Conservation (phyloP, 352 stramenopile species). For the Globisporangium lucens region DNA sequence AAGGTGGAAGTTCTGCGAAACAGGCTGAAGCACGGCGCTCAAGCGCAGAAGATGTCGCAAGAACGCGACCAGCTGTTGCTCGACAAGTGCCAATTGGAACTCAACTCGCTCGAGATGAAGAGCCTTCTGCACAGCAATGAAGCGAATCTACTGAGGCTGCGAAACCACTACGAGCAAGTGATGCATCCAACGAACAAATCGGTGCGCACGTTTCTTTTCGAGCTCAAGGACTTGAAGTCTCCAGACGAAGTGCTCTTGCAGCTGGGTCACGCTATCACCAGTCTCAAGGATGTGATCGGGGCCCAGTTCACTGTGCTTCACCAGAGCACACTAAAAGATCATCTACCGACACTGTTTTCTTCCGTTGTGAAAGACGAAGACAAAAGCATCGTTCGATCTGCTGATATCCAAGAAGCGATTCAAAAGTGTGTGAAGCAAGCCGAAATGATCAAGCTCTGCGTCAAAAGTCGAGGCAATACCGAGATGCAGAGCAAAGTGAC, state of each 20-base stretch:
- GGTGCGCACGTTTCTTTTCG: not conserved
- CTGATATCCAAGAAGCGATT: slow-evolving; percentile 8
- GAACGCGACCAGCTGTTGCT: slow-evolving; percentile 5
- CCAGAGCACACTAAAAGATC: not conserved
- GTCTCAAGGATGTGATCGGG: not conserved
- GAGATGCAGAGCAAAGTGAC: not conserved
- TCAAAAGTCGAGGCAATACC: not conserved
- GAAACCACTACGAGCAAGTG: not conserved
- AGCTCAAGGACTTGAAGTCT: slow-evolving; percentile 2
- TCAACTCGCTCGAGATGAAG: slow-evolving; percentile 19
- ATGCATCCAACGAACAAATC: not conserved
- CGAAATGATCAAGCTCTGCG: not conserved
- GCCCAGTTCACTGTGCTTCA: slow-evolving; percentile 1
- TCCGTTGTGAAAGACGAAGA: not conserved
- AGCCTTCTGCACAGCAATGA: slow-evolving; percentile 15
- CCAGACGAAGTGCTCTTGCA: not conserved
- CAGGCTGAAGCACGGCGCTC: not conserved
- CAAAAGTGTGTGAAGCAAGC: not conserved
- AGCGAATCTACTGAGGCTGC: not conserved
- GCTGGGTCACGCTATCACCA: slow-evolving; percentile 6
- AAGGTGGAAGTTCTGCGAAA: not conserved
- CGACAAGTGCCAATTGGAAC: slow-evolving; percentile 16
- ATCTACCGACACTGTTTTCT: slow-evolving; percentile 6
- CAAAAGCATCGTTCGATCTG: not conserved
- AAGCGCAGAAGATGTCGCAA: not conserved